These are phyloP conservation scores for Hemisphaericaspora lyxosophila DNA, from an alignment of 1,139 yeast genomes.

Conservation along the genomic window DNA sequence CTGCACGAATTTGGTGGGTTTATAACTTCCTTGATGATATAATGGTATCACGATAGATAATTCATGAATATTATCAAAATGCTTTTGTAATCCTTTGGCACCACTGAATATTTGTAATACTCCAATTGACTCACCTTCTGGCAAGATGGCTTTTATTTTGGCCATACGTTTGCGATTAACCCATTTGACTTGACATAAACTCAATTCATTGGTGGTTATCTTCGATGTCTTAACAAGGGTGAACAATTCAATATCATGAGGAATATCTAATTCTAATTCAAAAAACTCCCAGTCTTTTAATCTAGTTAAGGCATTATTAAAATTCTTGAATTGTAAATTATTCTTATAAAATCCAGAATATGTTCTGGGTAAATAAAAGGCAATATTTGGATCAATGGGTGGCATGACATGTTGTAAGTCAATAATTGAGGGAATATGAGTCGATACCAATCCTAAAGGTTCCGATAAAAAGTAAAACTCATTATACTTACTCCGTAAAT, in stretches of 20 bases:
- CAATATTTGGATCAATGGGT: conserved; percentile 74
- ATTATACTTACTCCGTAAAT: conserved; percentile 31
- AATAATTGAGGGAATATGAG: conserved; percentile 80
- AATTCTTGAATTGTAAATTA: conserved; percentile 59
- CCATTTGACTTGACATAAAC: conserved; percentile 79
- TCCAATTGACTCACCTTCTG: conserved; percentile 67
- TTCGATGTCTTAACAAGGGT: conserved; percentile 55
- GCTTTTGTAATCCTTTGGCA: conserved; percentile 58
- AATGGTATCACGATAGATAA: conserved; percentile 77
- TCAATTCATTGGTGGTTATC: conserved; percentile 50
- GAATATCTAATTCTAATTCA: conserved; percentile 74
- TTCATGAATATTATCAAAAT: conserved; percentile 63
- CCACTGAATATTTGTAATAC: conserved; percentile 77
- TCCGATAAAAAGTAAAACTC: conserved; percentile 75
- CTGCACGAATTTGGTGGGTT: conserved; percentile 60
- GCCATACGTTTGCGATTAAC: conserved; percentile 62
- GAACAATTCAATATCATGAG: conserved; percentile 65
- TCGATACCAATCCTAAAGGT: conserved; percentile 73
- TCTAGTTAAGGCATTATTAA: conserved; percentile 74
- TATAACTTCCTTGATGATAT: conserved; percentile 67
- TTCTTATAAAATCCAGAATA: conserved; percentile 76
- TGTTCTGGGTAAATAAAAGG: conserved; percentile 78
- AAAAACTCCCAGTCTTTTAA: conserved; percentile 73
- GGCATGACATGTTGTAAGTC: conserved; percentile 86
- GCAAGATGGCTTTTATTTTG: conserved; percentile 77